Percentiles rank a stretch among this genome's conserved stretches.
These are phyloP conservation scores for Maudiozyma turicensis DNA, from an alignment of 805 yeast species.

Conservation along the genomic window DNA sequence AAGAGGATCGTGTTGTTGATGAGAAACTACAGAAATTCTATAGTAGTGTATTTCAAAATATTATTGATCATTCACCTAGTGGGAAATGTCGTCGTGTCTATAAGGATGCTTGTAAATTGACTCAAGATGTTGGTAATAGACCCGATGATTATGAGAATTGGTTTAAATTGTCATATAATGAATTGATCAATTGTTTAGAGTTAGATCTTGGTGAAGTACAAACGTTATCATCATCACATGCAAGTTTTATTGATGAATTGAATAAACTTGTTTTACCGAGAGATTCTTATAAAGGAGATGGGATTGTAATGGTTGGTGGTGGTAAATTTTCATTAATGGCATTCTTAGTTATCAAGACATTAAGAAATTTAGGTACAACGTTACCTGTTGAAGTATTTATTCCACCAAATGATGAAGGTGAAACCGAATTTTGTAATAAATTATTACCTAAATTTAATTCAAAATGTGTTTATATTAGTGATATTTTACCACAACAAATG, in stretches of 20 bases:
- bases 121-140: slow-evolving; percentile 18
- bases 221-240: slow-evolving; percentile 14
- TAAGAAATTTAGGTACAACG: slow-evolving; percentile 57
- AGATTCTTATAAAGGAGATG: slow-evolving; percentile 36
- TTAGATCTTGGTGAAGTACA: slow-evolving; percentile 11
- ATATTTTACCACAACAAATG: slow-evolving; percentile 37
- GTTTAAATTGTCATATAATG: slow-evolving; percentile 13
- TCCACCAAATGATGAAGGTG: slow-evolving; percentile 59
- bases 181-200: slow-evolving; percentile 18
- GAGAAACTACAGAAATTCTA: slow-evolving; percentile 11
- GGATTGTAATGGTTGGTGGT: slow-evolving; percentile 66
- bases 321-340: slow-evolving; percentile 60
- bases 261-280: slow-evolving; percentile 13
- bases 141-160: slow-evolving; percentile 15
- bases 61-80: slow-evolving; percentile 17
- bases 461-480: slow-evolving; percentile 45
- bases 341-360: slow-evolving; percentile 39
- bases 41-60: slow-evolving; percentile 16
- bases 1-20: not conserved
- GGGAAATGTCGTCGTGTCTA: slow-evolving; percentile 17
- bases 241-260: slow-evolving; percentile 10
- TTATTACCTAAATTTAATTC: slow-evolving; percentile 57
- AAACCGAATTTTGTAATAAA: slow-evolving; percentile 52
- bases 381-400: slow-evolving; percentile 78
- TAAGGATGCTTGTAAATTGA: slow-evolving; percentile 10